Evolutionary conservation across 2,329 filamentous ascomycete genomes (phyloP).

Genomic region (Dactylonectria estremocensis): DNA sequence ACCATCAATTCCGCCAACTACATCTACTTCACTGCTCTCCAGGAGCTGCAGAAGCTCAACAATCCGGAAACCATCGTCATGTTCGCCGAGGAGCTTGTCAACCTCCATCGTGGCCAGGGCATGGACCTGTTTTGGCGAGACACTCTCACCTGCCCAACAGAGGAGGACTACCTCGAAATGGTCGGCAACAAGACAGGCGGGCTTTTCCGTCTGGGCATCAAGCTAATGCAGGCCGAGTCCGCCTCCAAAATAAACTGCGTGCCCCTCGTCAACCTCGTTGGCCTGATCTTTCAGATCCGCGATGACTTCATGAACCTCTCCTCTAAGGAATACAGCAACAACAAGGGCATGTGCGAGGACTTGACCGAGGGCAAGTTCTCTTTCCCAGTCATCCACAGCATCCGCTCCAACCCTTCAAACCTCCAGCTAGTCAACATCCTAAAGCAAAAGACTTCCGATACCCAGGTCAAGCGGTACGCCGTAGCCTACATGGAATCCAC

Average conservation of each 20-base stretch:
- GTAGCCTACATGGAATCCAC: slow-evolving; percentile 92
- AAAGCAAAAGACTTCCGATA: slow-evolving; percentile 88
- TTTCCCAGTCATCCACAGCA: slow-evolving; percentile 95
- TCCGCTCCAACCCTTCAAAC: slow-evolving; percentile 81
- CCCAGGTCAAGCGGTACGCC: slow-evolving; percentile 92
- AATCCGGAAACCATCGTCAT: slow-evolving; percentile 78
- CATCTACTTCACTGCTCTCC: slow-evolving; percentile 85
- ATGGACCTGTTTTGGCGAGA: slow-evolving; percentile 95
- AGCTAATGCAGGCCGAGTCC: slow-evolving; percentile 88
- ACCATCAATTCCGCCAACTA: slow-evolving; percentile 95
- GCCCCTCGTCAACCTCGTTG: slow-evolving; percentile 87
- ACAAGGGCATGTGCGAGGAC: slow-evolving; percentile 96
- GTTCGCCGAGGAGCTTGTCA: slow-evolving; percentile 86
- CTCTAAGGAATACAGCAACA: slow-evolving; percentile 81
- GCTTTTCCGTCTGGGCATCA: slow-evolving; percentile 86
- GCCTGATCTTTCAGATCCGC: slow-evolving; percentile 90
- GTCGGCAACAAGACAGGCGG: slow-evolving; percentile 92
- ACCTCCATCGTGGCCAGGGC: slow-evolving; percentile 88
- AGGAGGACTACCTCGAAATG: slow-evolving; percentile 96
- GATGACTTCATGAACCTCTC: slow-evolving; percentile 95
- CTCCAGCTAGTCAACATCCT: slow-evolving; percentile 92
- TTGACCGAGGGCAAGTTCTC: slow-evolving; percentile 97
- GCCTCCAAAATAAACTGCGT: slow-evolving; percentile 76
- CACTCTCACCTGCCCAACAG: slow-evolving; percentile 85
- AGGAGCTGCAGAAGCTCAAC: slow-evolving; percentile 79